Evolutionary conservation across 73 alveolate species (phyloP), one percentile per base, ranked within the genome.

Genomic region (Paraurostyla sp.): DNA sequence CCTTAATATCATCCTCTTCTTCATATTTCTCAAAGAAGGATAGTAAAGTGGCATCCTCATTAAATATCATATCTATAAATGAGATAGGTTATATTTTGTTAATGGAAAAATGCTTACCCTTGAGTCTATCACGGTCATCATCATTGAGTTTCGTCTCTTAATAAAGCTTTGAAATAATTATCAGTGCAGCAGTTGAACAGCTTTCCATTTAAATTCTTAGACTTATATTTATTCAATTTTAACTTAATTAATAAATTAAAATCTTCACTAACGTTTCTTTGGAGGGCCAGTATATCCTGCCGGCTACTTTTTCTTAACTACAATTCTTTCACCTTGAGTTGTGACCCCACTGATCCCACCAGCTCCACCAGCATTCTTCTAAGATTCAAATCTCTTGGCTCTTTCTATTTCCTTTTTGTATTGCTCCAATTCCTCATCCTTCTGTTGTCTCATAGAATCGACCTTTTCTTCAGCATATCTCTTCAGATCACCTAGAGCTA

Each of bases 341-440:
- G 16, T 11, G 80, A 3, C 51, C 16, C n/a, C 27, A 4, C 7
- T 62, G 51, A n/a, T 29, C 29, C 57, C 33, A 9, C 52, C 49
- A 9, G 23, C 58, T 36, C 45, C 85, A 4, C 52, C 80, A 29
- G 15, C 30, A 9, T 13, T 33, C 38, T 76, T 76, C 20, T 80
- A 43, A n/a, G 54, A 38, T 33, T 83, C 92, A 29, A 83, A 52
- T 41, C 92, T 36, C 71, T 50, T 83, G 11, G 33, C 35, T 30
- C 92, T 60, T 46, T 83, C 92, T 6, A 83, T 68, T 22, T 83
- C 92, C 51, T 54, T 63, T 42, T 73, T 35, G 45, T 83, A 83
- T 29, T 65, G 52, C 40, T 83, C 92, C 15, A 83, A 60, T 51
- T 83, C 92, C 16, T 83, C 92, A 68, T 83, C 92, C 50, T 83